phyloP scores from a whole-genome alignment of 2,329 filamentous ascomycete genomes.

The Venturia asperata region DNA sequence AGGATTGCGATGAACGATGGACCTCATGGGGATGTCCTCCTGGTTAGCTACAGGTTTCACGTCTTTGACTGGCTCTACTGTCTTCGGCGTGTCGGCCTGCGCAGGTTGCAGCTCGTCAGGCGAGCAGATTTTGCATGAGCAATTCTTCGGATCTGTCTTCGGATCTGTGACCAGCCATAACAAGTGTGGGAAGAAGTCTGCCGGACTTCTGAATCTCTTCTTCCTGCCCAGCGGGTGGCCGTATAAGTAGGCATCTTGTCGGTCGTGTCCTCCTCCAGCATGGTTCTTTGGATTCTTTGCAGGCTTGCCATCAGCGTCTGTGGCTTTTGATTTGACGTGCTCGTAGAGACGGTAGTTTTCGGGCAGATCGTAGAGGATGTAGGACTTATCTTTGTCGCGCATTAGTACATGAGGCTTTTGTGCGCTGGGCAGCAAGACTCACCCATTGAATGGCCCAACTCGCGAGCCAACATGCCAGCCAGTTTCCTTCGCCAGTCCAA shows the following conservation, averaged over 20 bases:
- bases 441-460: constrained; percentile 32
- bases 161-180: constrained; percentile 51
- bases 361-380: constrained; percentile 48
- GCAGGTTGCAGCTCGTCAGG: constrained; percentile 44
- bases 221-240: constrained; percentile 51
- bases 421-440: background rate
- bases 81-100: constrained; percentile 23
- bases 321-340: constrained; percentile 47
- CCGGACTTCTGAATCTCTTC: constrained; percentile 52
- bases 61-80: constrained; percentile 16
- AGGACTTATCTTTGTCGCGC: constrained; percentile 31
- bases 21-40: background rate
- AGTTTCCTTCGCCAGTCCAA: constrained; percentile 53
- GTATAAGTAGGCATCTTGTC: constrained; percentile 55
- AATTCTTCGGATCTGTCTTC: constrained; percentile 47
- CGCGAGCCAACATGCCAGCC: constrained; percentile 50
- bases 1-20: constrained; percentile 13
- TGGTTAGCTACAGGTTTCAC: constrained; percentile 22
- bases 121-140: constrained; percentile 51
- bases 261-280: constrained; percentile 44
- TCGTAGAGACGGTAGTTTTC: constrained; percentile 53
- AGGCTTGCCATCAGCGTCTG: constrained; percentile 35
- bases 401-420: background rate
- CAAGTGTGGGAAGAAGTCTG: constrained; percentile 54
- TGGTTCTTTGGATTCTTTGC: constrained; percentile 44